Conservation (phyloP, 2,329 filamentous ascomycete species). For the Botrytis porri region DNA sequence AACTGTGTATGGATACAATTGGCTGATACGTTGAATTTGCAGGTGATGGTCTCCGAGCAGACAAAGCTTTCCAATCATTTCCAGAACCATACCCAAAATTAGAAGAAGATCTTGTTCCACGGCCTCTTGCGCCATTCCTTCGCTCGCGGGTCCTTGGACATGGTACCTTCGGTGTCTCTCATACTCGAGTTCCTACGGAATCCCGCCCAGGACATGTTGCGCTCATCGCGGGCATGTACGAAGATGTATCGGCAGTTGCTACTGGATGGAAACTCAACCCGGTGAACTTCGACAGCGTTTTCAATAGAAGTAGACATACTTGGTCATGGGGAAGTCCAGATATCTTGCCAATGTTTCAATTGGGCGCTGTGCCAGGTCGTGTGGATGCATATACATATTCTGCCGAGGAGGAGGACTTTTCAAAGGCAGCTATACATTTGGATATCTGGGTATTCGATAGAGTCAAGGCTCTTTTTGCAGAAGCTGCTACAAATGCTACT, state of each 20-base stretch:
- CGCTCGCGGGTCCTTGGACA: constrained; percentile 84
- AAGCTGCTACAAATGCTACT: constrained; percentile 74
- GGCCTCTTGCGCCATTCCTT: constrained; percentile 85
- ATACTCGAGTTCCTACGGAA: constrained; percentile 94
- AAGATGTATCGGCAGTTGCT: constrained; percentile 95
- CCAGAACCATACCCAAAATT: constrained; percentile 76
- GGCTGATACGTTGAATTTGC: constrained; percentile 22
- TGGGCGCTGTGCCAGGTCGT: constrained; percentile 81
- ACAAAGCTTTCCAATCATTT: constrained; percentile 95
- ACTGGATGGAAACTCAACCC: constrained; percentile 99
- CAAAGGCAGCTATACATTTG: constrained; percentile 72
- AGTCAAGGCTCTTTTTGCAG: constrained; percentile 80
- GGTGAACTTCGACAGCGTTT: constrained; percentile 97
- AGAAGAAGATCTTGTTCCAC: constrained; percentile 64
- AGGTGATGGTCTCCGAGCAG: constrained; percentile 91
- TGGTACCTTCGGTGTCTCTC: constrained; percentile 94
- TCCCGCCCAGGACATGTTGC: constrained; percentile 95
- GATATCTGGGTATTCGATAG: constrained; percentile 96
- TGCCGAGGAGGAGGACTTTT: constrained; percentile 86
- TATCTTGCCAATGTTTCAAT: constrained; percentile 94
- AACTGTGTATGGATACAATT: not conserved
- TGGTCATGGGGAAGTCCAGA: constrained; percentile 99
- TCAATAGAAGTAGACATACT: constrained; percentile 93
- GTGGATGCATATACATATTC: constrained; percentile 86
- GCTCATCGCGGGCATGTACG: constrained; percentile 92